phyloP scores from a whole-genome alignment of 2,329 filamentous ascomycete species.

The Hypoxylon sp. region DNA sequence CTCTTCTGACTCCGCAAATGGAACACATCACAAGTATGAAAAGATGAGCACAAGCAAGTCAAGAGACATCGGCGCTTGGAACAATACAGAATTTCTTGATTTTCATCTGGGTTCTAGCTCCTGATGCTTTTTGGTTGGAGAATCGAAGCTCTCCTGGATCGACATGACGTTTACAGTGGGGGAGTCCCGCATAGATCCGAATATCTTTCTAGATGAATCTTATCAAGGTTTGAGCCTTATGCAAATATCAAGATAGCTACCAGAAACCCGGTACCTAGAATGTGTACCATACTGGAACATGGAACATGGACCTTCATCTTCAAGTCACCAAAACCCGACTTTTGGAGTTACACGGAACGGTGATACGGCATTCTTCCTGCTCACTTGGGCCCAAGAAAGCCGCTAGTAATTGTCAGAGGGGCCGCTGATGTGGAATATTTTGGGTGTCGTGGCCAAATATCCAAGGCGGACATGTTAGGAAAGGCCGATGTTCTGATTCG shows the following conservation, averaged over 20 bases:
- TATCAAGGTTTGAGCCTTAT: neutral
- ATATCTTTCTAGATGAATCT: conserved; percentile 6
- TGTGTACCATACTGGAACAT: too few species aligned
- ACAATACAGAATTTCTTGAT: conserved; percentile 20
- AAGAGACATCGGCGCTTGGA: conserved; percentile 1
- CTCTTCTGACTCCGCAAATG: neutral
- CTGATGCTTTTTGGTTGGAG: conserved; percentile 33
- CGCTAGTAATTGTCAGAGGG: neutral
- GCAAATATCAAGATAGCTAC: neutral
- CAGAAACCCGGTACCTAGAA: neutral
- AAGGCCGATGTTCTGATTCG: conserved; percentile 12
- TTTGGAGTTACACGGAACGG: conserved; percentile 8
- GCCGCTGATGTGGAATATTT: neutral
- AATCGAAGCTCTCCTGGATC: conserved; percentile 6
- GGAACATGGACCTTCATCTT: neutral
- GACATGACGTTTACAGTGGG: conserved; percentile 27
- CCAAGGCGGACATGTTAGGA: neutral
- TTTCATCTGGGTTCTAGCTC: neutral
- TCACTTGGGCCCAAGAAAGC: too few species aligned
- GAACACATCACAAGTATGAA: neutral
- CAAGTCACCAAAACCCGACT: neutral
- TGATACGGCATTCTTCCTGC: conserved; percentile 4
- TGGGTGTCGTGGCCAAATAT: neutral
- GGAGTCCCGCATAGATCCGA: neutral
- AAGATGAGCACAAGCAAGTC: neutral